Evolutionary conservation across 129 eudicot genomes (phyloP), one percentile per base, ranked within the genome.

Genomic region (Solidago caesia): DNA sequence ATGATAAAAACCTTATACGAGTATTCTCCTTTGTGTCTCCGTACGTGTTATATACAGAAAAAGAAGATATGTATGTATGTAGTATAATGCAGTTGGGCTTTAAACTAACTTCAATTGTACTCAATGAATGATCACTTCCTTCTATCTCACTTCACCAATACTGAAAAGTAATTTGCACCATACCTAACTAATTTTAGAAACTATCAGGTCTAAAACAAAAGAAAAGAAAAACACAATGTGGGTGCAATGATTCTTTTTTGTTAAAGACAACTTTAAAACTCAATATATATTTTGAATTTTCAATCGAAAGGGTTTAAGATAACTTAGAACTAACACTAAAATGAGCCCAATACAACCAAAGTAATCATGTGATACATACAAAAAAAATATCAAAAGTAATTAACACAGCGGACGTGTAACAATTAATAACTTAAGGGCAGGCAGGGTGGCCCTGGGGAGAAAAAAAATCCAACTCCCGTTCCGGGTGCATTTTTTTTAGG

Each of bases 61-160:
- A 21, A 21, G 21, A 21, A 21, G 21, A 21, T 21, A 21, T 21
- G 21, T 21, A 21, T 21, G 21, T 21, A 21, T 0, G 64, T 25
- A 25, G 39, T 25, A 59, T 25, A 25, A 21, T 21, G 21, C 21
- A 33, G 39, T 33, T 33, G 39, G 2, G 2, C 39, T 72, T 73
- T 39, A 26, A 73, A 64, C 79, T 84, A 81, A 63, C 88, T 87
- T 87, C 73, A 68, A 25, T 48, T 79, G 63, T 75, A 87, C 91
- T 87, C 91, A 58, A 61, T 61, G 87, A 87, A 81, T 78, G 51
- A 78, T 67, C 78, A 59, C 75, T 87, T 79, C 78, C 88, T 87
- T 84, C 65, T 55, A 79, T 58, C 64, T 72, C 81, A 87, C 83
- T 84, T 76, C 79, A 68, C 68, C 66, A 52, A 69, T 77, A 29